Base-by-base conservation (phyloP, 202 grass and related monocot genomes). In the Musa balbisiana region DNA sequence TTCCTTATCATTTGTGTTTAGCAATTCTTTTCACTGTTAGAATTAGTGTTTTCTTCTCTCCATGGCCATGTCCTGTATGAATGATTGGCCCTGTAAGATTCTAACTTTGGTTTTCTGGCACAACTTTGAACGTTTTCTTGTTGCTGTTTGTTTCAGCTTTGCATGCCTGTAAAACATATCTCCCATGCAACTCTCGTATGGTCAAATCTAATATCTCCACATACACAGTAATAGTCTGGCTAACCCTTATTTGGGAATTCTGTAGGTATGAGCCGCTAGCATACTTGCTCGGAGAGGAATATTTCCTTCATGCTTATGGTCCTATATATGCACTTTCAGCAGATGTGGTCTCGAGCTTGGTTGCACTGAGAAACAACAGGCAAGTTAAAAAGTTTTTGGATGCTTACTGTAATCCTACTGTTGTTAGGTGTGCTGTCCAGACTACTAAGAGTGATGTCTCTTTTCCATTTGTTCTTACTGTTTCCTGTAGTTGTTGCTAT, bases 261-360 rank as follows among this genome's bases (percentile, higher is more conserved):
- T 70, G 66, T 83, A 98, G 95, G 95, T 99, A 92, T 16, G 95
- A 99, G 60, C 95, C 95, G 11, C 86, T 92, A 54, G 92, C 89
- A 29, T 84, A 79, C 77, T 86, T 99, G 79, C 91, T 99, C 20
- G 95, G 95, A 78, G 92, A 78, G 0, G 95, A 99, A 81, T 99
- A 99, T 74, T 99, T 99, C 74, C 89, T 99, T 71, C 95, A 99
- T 82, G 95, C 91, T 49, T 99, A 99, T 64, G 95, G 95, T n/a
- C 95, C 95, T 76, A 95, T 99, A 76, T 99, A 99, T 90, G 95
- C 95, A 71, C 87, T 99, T 80, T 99, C 95, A 79, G 88, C 89
- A 67, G 95, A 99, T 76, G 95, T 99, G 17, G 95, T 99, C 75
- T 85, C 89, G 85, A 95, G 89, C 66, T 92, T 99, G 80, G 87